phyloP scores from a whole-genome alignment of 2,329 filamentous ascomycete genomes.

The Lachnellula subtilissima region DNA sequence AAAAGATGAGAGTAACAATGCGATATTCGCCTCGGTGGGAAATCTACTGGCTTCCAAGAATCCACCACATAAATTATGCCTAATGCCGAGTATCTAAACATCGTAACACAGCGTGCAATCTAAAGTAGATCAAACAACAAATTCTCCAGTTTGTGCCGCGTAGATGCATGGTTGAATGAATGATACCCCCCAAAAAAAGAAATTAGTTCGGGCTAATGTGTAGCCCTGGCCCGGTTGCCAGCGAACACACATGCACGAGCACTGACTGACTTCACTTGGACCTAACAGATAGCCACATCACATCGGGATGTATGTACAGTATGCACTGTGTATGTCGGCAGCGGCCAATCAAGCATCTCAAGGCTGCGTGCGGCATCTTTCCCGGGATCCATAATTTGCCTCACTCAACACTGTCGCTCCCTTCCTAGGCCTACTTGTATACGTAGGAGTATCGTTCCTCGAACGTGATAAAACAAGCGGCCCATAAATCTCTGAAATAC shows the following conservation, averaged over 20 bases:
- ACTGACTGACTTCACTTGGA: constrained; percentile 1
- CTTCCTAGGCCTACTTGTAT: no score
- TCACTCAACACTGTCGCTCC: no score
- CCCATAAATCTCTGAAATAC: no score
- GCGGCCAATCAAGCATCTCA: constrained; percentile 5
- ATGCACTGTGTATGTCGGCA: neutral
- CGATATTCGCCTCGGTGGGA: neutral
- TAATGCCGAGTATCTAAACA: neutral
- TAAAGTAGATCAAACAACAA: neutral
- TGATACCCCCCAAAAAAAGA: no score
- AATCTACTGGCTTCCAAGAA: neutral
- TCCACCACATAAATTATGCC: neutral
- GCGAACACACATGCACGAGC: constrained; percentile 7
- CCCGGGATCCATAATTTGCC: no score
- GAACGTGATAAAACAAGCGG: no score
- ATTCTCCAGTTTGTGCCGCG: neutral
- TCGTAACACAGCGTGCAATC: neutral
- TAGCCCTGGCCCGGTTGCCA: constrained; percentile 4
- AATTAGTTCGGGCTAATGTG: neutral
- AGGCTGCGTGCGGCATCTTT: neutral
- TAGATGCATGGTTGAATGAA: no score
- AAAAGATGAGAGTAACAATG: neutral
- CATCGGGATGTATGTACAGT: neutral
- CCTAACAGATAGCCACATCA: constrained; percentile 9
- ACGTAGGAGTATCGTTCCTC: no score